Evolutionary conservation across 1,284 basidiomycete genomes (phyloP).

Genomic region (Sporisorium scitamineum): DNA sequence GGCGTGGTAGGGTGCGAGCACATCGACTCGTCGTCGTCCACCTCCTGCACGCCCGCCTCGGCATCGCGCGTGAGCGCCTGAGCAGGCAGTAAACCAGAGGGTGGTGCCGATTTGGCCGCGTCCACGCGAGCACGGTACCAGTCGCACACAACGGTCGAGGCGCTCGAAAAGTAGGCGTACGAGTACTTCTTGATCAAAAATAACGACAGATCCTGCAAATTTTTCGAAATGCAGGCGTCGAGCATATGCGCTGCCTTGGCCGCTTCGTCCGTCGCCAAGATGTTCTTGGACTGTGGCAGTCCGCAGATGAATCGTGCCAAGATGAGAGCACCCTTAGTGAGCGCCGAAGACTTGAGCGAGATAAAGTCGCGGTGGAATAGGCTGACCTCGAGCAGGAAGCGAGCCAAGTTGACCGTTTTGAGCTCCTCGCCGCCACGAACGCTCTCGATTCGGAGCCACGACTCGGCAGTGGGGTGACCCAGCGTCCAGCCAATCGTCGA

Average conservation of each 20-base stretch:
- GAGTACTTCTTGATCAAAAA: constrained; percentile 98
- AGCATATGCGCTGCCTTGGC: constrained; percentile 77
- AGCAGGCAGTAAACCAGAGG: constrained; percentile 49
- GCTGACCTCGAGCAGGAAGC: constrained; percentile 98
- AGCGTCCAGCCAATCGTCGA: constrained; percentile 95
- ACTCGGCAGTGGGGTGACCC: constrained; percentile 97
- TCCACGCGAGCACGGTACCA: constrained; percentile 76
- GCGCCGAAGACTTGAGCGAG: constrained; percentile 83
- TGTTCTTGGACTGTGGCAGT: constrained; percentile 32
- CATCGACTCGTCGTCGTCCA: constrained; percentile 61
- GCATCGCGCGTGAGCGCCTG: constrained; percentile 40
- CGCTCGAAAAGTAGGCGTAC: constrained; percentile 91
- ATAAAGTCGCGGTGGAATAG: constrained; percentile 97
- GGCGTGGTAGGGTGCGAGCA: constrained; percentile 60
- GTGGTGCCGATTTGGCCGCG: constrained; percentile 27
- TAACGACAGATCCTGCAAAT: constrained; percentile 89
- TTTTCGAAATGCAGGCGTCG: constrained; percentile 84
- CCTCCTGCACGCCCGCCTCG: constrained; percentile 31
- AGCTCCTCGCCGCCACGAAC: constrained; percentile 76
- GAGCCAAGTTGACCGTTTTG: constrained; percentile 90
- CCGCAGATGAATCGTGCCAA: constrained; percentile 83
- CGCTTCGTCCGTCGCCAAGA: constrained; percentile 38
- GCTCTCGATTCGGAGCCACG: constrained; percentile 83
- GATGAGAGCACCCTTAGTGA: constrained; percentile 87
- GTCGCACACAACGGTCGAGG: constrained; percentile 89